phyloP scores from a whole-genome alignment of 179 eudicot genomes.

The Sideroxylon spinosum region DNA sequence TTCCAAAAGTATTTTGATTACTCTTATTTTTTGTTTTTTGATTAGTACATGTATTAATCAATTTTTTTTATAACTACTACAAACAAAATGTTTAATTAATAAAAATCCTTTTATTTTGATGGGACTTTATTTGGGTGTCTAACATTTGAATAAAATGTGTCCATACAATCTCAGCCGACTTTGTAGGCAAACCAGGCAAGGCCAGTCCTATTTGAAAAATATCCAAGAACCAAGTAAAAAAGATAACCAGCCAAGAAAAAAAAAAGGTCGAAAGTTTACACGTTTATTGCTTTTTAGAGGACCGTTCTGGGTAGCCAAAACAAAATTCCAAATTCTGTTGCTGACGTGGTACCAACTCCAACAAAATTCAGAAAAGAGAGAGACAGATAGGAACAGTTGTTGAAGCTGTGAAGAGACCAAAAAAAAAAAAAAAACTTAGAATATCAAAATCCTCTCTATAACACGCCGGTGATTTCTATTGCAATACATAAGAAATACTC shows the following conservation, averaged over 20 bases:
- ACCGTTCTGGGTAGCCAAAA: background rate
- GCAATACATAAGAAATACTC: no score
- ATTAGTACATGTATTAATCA: no score
- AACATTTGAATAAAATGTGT: background rate
- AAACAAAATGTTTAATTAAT: no score
- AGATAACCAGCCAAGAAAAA: background rate
- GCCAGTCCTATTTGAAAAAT: background rate
- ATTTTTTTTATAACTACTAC: no score
- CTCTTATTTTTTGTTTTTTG: no score
- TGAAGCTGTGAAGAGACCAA: background rate
- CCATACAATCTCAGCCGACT: background rate
- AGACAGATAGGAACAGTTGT: background rate
- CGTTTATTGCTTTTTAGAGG: background rate
- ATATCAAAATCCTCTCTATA: background rate
- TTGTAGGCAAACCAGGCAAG: background rate
- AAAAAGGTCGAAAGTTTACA: background rate
- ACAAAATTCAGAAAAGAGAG: background rate
- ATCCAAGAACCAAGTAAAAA: background rate
- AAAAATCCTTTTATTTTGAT: no score
- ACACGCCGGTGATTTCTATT: background rate
- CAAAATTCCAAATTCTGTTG: conserved; percentile 5
- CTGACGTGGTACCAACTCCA: conserved; percentile 15
- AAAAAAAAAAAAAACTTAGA: no score
- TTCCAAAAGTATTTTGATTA: no score
- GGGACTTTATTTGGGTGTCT: background rate